Percentiles rank a stretch among this genome's conserved stretches.
These are phyloP conservation scores for Alternaria triticina DNA, from an alignment of 2,329 filamentous ascomycete genomes.

Conservation along the genomic window DNA sequence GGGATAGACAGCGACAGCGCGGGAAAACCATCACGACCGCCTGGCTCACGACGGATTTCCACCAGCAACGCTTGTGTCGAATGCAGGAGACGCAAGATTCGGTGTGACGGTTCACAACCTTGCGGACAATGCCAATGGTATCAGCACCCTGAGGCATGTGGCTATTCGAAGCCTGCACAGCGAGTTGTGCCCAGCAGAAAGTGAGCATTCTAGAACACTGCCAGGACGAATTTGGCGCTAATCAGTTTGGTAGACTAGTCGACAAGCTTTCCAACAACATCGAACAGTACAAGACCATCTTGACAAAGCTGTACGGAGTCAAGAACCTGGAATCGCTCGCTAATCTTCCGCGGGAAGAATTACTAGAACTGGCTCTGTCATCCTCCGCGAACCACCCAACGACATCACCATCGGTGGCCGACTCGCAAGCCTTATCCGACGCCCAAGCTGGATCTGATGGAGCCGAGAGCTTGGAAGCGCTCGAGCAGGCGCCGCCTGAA, in stretches of 20 bases:
- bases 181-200: conserved; percentile 79
- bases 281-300: conserved; percentile 54
- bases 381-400: conserved; percentile 44
- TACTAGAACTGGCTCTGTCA: conserved; percentile 54
- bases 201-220: conserved; percentile 54
- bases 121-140: conserved; percentile 85
- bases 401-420: conserved; percentile 40
- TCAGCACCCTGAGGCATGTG: conserved; percentile 77
- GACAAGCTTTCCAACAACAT: conserved; percentile 60
- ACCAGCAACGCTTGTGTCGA: conserved; percentile 72
- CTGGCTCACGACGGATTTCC: conserved; percentile 53
- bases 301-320: conserved; percentile 52
- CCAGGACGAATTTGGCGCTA: conserved; percentile 53
- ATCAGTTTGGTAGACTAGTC: conserved; percentile 61
- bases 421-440: conserved; percentile 44
- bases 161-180: conserved; percentile 81
- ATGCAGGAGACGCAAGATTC: conserved; percentile 81
- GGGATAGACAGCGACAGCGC: conserved; percentile 42
- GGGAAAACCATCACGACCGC: conserved; percentile 44
- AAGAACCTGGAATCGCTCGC: conserved; percentile 51
- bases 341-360: conserved; percentile 51
- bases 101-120: conserved; percentile 81
- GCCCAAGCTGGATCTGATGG: conserved; percentile 54
- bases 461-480: conserved; percentile 60
- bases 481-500: conserved; percentile 73